Evolutionary conservation across 805 yeast species (phyloP).

Genomic region (Metschnikowia cubensis): DNA sequence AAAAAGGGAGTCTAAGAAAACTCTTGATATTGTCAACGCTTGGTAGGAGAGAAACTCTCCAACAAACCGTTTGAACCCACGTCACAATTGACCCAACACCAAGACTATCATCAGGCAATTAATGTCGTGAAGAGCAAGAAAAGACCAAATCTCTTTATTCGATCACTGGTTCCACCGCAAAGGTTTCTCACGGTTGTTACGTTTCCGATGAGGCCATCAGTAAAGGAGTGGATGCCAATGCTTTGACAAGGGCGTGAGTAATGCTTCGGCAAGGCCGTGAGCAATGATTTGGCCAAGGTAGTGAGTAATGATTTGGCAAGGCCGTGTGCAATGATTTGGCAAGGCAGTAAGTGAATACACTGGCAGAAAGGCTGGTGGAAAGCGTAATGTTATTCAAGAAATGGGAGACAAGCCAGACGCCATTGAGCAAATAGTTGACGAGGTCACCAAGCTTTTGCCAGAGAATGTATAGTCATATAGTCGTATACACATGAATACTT

Average conservation of each 20-base stretch:
- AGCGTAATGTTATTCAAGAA: constrained; percentile 94
- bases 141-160: constrained; percentile 74
- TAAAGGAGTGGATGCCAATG: constrained; percentile 71
- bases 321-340: too few species aligned
- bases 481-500: constrained; percentile 1
- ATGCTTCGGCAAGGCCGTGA: too few species aligned
- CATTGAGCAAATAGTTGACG: constrained; percentile 67
- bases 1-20: constrained; percentile 84
- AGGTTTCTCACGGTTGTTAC: constrained; percentile 95
- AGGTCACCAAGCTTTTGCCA: constrained; percentile 55
- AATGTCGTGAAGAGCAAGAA: constrained; percentile 70
- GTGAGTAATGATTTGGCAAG: too few species aligned
- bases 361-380: constrained; percentile 99
- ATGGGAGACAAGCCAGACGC: constrained; percentile 82
- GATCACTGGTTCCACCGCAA: constrained; percentile 65
- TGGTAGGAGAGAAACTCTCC: constrained; percentile 56
- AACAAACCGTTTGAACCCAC: constrained; percentile 53
- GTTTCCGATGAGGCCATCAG: constrained; percentile 66
- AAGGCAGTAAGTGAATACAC: constrained; percentile 62
- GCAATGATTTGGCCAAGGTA: too few species aligned
- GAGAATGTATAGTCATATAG: constrained; percentile 46
- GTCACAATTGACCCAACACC: constrained; percentile 74
- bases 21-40: constrained; percentile 68
- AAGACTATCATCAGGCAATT: constrained; percentile 94
- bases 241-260: too few species aligned